A percentile compares a stretch with the other conserved stretches of the same genome.
Evolutionary conservation across 2,329 filamentous ascomycete genomes (phyloP).

Genomic region (Clonostachys rosea): DNA sequence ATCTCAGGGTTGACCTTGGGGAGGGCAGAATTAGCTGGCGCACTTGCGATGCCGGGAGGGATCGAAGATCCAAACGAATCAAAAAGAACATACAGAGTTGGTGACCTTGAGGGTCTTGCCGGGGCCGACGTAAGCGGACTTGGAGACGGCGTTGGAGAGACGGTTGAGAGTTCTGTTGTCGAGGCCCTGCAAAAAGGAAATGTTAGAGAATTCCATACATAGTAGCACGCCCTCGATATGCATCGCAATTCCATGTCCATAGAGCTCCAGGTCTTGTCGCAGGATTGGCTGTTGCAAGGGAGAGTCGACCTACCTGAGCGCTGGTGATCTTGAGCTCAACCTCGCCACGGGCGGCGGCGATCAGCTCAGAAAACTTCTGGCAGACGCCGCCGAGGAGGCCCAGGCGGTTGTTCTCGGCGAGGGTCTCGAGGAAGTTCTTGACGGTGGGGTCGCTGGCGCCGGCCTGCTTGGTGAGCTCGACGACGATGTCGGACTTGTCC

Average conservation of each 20-base stretch:
- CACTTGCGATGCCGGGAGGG: neutral
- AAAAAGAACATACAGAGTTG: constrained; percentile 61
- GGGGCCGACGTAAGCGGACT: constrained; percentile 81
- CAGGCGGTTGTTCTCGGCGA: constrained; percentile 96
- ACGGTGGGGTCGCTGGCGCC: constrained; percentile 74
- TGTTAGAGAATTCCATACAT: neutral
- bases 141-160: constrained; percentile 82
- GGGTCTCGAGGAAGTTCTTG: constrained; percentile 87
- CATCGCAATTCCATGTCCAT: too few relatives aligned
- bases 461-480: constrained; percentile 82
- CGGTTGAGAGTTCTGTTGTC: constrained; percentile 82
- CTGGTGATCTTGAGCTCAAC: constrained; percentile 89
- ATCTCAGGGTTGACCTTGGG: constrained; percentile 87
- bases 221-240: too few relatives aligned
- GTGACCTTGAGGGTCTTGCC: constrained; percentile 99
- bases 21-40: neutral
- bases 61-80: constrained; percentile 1
- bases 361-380: constrained; percentile 82
- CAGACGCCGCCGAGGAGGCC: constrained; percentile 75
- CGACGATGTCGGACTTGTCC: constrained; percentile 84
- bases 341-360: constrained; percentile 87
- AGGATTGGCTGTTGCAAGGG: neutral
- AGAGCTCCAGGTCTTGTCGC: too few relatives aligned
- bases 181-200: constrained; percentile 56
- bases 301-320: constrained; percentile 65